These are phyloP conservation scores for Cyberlindnera japonica DNA, from an alignment of 805 yeast genomes.

Conservation along the genomic window DNA sequence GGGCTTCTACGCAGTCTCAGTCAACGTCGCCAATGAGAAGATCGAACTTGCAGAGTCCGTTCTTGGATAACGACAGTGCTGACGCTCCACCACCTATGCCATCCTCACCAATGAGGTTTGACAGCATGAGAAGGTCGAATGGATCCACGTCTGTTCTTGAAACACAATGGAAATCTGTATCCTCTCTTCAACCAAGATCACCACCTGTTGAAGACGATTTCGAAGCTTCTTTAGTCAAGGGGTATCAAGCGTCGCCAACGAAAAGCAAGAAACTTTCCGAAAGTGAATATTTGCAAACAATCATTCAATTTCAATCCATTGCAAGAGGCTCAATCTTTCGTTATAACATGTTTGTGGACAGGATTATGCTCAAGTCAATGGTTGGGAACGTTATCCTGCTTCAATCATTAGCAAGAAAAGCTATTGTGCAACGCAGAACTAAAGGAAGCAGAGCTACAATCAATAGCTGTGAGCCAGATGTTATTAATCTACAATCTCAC, in stretches of 20 bases:
- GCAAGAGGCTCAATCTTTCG: conserved; percentile 68
- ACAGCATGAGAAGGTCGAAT: conserved; percentile 2
- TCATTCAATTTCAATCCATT: conserved; percentile 60
- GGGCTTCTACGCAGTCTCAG: conserved; percentile 6
- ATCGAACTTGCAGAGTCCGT: conserved; percentile 16
- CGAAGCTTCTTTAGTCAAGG: conserved; percentile 8
- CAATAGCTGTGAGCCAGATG: conserved; percentile 17
- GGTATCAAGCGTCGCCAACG: conserved; percentile 23
- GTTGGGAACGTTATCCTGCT: conserved; percentile 46
- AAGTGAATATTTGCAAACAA: conserved; percentile 25
- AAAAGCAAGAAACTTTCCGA: conserved; percentile 20
- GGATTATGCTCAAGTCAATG: conserved; percentile 57
- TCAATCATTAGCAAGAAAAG: conserved; percentile 52
- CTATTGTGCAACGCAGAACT: conserved; percentile 27
- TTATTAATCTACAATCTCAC: conserved; percentile 34
- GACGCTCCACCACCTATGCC: conserved; percentile 8
- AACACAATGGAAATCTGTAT: neutral
- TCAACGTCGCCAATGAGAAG: conserved; percentile 6
- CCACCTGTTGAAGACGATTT: conserved; percentile 7
- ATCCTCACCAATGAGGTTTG: conserved; percentile 2
- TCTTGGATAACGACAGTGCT: conserved; percentile 14
- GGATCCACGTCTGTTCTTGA: neutral
- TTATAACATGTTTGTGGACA: conserved; percentile 58
- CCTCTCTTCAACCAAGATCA: conserved; percentile 1
- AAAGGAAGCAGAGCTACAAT: conserved; percentile 29